Evolutionary conservation across 169 alveolate genomes (phyloP), one percentile per base, ranked within the genome.

Genomic region (Plasmodium falciparum): DNA sequence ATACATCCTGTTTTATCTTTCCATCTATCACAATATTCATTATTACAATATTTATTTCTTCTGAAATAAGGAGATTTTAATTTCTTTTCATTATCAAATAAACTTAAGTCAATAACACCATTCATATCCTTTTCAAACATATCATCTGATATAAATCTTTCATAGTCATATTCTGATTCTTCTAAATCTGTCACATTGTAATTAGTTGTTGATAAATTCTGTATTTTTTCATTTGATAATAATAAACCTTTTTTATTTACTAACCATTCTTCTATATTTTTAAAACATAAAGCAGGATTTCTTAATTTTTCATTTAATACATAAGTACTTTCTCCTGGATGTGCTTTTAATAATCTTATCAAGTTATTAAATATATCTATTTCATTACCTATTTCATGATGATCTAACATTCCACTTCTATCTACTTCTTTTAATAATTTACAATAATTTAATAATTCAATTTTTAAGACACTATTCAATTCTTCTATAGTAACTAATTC

Each of bases 1-100:
- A 85, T 24, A 26, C 92, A 85, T 11, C 88, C 59, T 24, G 85
- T 70, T 29, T 83, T 83, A 85, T 69, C 85, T 17, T 85, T 39
- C 92, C 92, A 71, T 45, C 92, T 43, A 45, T 58, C 76, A 63
- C 75, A 63, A 15, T 72, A 63, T 7, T 70, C 88, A 29, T 63
- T 54, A 73, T 85, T 63, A 63, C 75, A 63, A 58, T 85, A 76
- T 65, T 66, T 76, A 29, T 50, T 76, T 2, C 26, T 62, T 15
- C 26, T 62, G 66, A 49, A 76, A 63, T 76, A 76, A 0, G 89
- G 76, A 5, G 89, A 76, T 65, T 45, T 47, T 13, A 76, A 43
- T 47, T 76, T 76, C 73, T 58, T 58, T 15, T 76, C 54, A 12
- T 11, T 45, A 2, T 33, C 7, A 9, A 5, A 2, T 11, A 29